These are phyloP conservation scores for Rhododendron molle DNA, from an alignment of 148 eudicot genomes.

Conservation along the genomic window DNA sequence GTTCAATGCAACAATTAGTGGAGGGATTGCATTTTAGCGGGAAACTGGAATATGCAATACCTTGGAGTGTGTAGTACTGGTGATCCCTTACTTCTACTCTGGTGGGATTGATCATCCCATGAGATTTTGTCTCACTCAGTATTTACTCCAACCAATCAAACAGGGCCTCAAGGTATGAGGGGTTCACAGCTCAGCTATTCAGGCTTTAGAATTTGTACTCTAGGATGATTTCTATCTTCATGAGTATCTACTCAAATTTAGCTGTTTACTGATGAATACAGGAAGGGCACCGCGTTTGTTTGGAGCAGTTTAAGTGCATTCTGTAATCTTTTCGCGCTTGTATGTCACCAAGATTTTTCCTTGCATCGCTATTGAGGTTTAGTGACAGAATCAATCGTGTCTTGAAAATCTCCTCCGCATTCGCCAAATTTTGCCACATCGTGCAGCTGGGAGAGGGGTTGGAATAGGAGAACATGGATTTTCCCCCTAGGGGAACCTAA, in stretches of 20 bases:
- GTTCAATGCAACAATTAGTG: not conserved
- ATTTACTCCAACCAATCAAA: not conserved
- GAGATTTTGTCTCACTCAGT: not conserved
- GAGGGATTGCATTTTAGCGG: not conserved
- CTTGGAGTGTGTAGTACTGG: not conserved
- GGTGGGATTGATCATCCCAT: not conserved
- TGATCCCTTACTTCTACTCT: not conserved
- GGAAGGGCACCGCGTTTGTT: not conserved
- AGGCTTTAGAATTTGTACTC: not conserved
- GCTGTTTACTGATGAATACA: not conserved
- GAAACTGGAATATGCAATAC: not conserved
- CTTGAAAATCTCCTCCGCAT: not conserved
- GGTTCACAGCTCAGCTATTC: not conserved
- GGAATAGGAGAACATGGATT: not conserved
- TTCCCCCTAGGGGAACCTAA: not conserved
- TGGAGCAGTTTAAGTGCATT: not conserved
- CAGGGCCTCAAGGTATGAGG: not conserved
- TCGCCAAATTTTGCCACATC: not conserved
- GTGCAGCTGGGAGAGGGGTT: not conserved
- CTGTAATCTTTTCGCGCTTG: not conserved
- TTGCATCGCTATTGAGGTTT: slow-evolving; percentile 1
- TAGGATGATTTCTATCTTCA: not conserved
- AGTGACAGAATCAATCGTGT: not conserved
- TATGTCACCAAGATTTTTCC: slow-evolving; percentile 1
- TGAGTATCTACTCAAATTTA: not conserved